Evolutionary conservation across 2,329 filamentous ascomycete genomes (phyloP).

Genomic region (Beauveria rudraprayagi): DNA sequence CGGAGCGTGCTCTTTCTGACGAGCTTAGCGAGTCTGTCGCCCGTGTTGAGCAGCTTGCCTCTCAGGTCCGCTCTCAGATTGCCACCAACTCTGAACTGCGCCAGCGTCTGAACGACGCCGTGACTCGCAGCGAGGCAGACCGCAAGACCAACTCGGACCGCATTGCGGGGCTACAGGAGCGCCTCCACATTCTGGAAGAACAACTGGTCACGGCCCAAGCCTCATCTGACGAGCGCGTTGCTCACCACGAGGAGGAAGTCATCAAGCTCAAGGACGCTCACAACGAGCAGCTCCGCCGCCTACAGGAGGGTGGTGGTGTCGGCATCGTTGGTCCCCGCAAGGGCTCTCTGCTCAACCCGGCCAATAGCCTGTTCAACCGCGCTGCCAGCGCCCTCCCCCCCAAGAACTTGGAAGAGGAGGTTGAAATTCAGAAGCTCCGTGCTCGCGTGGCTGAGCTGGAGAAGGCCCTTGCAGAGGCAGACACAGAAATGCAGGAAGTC

Average conservation of each 20-base stretch:
- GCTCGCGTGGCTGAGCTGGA: slow-evolving; percentile 78
- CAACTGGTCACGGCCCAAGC: slow-evolving; percentile 75
- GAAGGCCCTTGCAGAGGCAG: slow-evolving; percentile 50
- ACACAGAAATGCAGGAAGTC: slow-evolving; percentile 75
- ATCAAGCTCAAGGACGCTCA: slow-evolving; percentile 67
- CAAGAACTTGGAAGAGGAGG: slow-evolving; percentile 62
- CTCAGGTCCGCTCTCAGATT: slow-evolving; percentile 73
- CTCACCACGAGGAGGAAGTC: slow-evolving; percentile 81
- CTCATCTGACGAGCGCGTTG: slow-evolving; percentile 74
- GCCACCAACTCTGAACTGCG: slow-evolving; percentile 69
- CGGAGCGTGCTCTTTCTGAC: slow-evolving; percentile 56
- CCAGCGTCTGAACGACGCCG: slow-evolving; percentile 67
- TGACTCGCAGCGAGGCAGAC: slow-evolving; percentile 74
- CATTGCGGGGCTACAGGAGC: slow-evolving; percentile 76
- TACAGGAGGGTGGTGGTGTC: slow-evolving; percentile 40
- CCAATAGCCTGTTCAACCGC: slow-evolving; percentile 21
- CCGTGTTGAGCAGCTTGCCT: slow-evolving; percentile 71
- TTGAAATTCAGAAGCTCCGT: slow-evolving; percentile 68
- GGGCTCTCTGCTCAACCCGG: slow-evolving; percentile 28
- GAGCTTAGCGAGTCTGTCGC: slow-evolving; percentile 66
- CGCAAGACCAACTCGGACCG: slow-evolving; percentile 72
- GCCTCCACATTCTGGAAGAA: slow-evolving; percentile 76
- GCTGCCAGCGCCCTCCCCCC: slow-evolving; percentile 44
- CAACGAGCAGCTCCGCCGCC: slow-evolving; percentile 66
- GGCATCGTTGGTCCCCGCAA: slow-evolving; percentile 25